Base-by-base conservation (phyloP, 176 grass and related monocot genomes). In the Triticum urartu region DNA sequence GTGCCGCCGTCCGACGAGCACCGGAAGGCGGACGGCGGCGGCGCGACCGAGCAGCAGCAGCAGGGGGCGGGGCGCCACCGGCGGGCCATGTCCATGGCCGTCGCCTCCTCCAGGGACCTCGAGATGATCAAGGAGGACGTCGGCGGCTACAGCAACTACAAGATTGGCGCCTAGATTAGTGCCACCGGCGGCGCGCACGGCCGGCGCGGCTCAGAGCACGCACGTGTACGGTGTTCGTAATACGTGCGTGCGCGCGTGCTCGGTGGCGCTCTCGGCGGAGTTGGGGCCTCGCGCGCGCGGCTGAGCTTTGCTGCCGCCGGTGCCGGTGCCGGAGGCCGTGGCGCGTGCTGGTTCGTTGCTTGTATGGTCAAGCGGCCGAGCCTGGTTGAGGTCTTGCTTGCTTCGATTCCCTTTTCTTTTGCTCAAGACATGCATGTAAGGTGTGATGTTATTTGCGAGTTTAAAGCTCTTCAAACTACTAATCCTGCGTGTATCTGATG, bases 111-210 rank as follows among this genome's bases (percentile, higher is more conserved):
- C 89, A 87, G 80, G 89, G 85, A 84, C 74, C 89, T 91, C 20
- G 81, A 91, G 68, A 77, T 80, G 60, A 87, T 91, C 81, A 68
- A 74, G 89, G 89, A 91, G 80, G 85, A 91, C 85, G 25, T 79
- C 4, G 89, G 65, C 65, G 35, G 67, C 85, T 90, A 52, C 54
- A 21, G 18, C 72, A 52, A 75, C 72, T 52, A 60, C 89, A 87
- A 91, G 80, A 3, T 84, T 20, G 81, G 85, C 36, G 85, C 89
- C 3, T 91, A 5, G 28, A 28, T 20, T 5, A 20, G 59, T 3
- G 0, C 24, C 42, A 22, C 12, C 24, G 11, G 11, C 12, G 22
- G 30, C 42, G 62, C 38, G 61, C 38, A 47, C 14, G 21, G 22
- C 39, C 39, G 39, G 70, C 70, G 14, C 70, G 39, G 34, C 68